These are phyloP conservation scores for Arthonia radiata DNA, from an alignment of 495 filamentous ascomycete genomes.

Conservation along the genomic window DNA sequence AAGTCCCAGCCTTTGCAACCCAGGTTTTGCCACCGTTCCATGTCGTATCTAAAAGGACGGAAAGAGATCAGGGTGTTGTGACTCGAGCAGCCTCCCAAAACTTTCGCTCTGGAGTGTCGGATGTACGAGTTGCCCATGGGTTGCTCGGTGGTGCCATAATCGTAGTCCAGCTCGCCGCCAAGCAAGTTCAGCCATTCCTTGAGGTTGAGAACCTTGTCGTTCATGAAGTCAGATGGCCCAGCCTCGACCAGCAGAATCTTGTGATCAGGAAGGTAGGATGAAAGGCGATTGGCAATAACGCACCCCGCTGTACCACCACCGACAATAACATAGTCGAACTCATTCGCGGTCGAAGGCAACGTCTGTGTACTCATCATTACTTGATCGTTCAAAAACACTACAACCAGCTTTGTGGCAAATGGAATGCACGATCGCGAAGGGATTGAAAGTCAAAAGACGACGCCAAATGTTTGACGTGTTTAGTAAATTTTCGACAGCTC, in stretches of 20 bases:
- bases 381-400: slow-evolving; percentile 2
- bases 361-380: slow-evolving; percentile 38
- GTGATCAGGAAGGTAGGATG: slow-evolving; percentile 18
- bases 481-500: too few species aligned
- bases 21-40: slow-evolving; percentile 41
- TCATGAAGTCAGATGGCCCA: slow-evolving; percentile 26
- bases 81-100: slow-evolving; percentile 63
- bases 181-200: slow-evolving; percentile 58
- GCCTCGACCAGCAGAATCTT: slow-evolving; percentile 23
- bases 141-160: slow-evolving; percentile 67
- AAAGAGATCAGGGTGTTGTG: slow-evolving; percentile 78
- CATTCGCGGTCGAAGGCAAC: slow-evolving; percentile 30
- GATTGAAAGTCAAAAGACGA: too few species aligned
- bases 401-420: too few species aligned
- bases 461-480: too few species aligned
- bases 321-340: slow-evolving; percentile 69
- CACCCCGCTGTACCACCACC: slow-evolving; percentile 76
- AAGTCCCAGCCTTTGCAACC: slow-evolving; percentile 62
- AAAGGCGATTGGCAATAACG: slow-evolving; percentile 48
- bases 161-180: slow-evolving; percentile 63
- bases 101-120: slow-evolving; percentile 62
- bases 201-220: slow-evolving; percentile 46
- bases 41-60: slow-evolving; percentile 59
- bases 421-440: too few species aligned
- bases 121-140: slow-evolving; percentile 66